Evolutionary conservation across 1,284 basidiomycete species (phyloP).

Genomic region (Trametes versicolor): DNA sequence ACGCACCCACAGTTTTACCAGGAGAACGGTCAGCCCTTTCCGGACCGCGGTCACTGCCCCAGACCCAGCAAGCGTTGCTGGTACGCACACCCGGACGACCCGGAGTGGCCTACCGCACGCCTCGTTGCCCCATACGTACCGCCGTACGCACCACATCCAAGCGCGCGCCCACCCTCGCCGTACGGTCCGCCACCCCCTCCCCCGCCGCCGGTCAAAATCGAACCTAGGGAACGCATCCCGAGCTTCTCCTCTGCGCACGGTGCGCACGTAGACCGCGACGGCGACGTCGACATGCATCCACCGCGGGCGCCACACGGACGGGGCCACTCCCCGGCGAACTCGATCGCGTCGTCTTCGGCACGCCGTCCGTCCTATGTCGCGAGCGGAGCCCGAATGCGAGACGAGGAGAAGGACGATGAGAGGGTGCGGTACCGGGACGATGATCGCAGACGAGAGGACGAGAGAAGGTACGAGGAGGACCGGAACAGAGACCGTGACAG

Average conservation of each 20-base stretch:
- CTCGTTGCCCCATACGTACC: not conserved
- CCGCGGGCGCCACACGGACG: slow-evolving; percentile 16
- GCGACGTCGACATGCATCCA: slow-evolving; percentile 15
- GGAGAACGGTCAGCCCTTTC: slow-evolving; percentile 23
- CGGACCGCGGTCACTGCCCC: slow-evolving; percentile 27
- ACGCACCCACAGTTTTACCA: slow-evolving; percentile 26
- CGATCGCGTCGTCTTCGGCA: slow-evolving; percentile 23
- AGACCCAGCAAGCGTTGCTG: slow-evolving; percentile 22
- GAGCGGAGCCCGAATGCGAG: slow-evolving; percentile 12
- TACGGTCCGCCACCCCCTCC: slow-evolving; percentile 13
- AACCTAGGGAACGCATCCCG: slow-evolving; percentile 11
- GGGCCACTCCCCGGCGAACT: slow-evolving; percentile 25
- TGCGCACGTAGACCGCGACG: slow-evolving; percentile 3
- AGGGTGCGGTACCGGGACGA: slow-evolving; percentile 7
- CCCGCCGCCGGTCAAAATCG: slow-evolving; percentile 1
- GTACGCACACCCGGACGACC: slow-evolving; percentile 45
- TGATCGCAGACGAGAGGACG: not conserved
- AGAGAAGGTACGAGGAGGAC: slow-evolving; percentile 17
- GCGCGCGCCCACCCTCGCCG: slow-evolving; percentile 10
- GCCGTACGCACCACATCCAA: slow-evolving; percentile 11
- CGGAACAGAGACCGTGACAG: slow-evolving; percentile 7
- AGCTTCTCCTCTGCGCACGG: slow-evolving; percentile 17
- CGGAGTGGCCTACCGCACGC: slow-evolving; percentile 33
- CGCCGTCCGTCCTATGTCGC: slow-evolving; percentile 18
- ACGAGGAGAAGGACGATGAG: slow-evolving; percentile 10